Conservation (phyloP, 208 protist species). For the Leishmania gerbilli region DNA sequence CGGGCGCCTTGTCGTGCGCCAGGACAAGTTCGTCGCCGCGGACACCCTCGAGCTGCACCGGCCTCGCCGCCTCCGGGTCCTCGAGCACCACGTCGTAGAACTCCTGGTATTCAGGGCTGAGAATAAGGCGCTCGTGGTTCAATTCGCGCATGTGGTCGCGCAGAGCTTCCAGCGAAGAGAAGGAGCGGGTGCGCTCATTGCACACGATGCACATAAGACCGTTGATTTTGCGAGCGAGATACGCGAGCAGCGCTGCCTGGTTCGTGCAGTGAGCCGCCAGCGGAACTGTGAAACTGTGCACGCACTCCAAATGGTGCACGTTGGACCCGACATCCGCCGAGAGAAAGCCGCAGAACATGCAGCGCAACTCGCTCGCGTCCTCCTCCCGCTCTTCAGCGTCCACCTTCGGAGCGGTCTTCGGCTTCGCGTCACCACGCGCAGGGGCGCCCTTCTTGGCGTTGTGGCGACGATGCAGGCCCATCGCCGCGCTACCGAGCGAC, state of each 20-base stretch:
- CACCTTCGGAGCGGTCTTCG: slow-evolving; percentile 49
- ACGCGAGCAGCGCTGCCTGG: slow-evolving; percentile 59
- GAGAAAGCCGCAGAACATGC: slow-evolving; percentile 80
- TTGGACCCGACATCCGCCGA: slow-evolving; percentile 56
- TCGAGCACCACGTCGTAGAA: slow-evolving; percentile 79
- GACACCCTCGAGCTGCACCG: slow-evolving; percentile 52
- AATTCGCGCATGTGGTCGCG: slow-evolving; percentile 87
- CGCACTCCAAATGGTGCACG: slow-evolving; percentile 53
- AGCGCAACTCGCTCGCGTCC: slow-evolving; percentile 76
- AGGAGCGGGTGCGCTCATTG: slow-evolving; percentile 77
- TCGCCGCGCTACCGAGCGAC: slow-evolving; percentile 85
- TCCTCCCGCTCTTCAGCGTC: slow-evolving; percentile 72
- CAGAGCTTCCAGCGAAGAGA: slow-evolving; percentile 72
- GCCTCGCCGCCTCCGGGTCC: slow-evolving; percentile 43
- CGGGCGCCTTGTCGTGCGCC: slow-evolving; percentile 15
- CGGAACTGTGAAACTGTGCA: slow-evolving; percentile 84
- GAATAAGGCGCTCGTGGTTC: slow-evolving; percentile 78
- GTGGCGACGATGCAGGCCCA: slow-evolving; percentile 87
- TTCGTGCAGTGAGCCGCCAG: slow-evolving; percentile 69
- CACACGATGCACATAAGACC: slow-evolving; percentile 90
- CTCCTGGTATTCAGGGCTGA: slow-evolving; percentile 82
- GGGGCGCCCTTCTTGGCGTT: slow-evolving; percentile 58
- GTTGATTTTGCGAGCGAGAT: slow-evolving; percentile 88
- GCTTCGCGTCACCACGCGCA: slow-evolving; percentile 10
- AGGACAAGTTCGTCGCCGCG: slow-evolving; percentile 52